Conservation (phyloP, 1,284 basidiomycete genomes). For the Rhizoctonia solani region DNA sequence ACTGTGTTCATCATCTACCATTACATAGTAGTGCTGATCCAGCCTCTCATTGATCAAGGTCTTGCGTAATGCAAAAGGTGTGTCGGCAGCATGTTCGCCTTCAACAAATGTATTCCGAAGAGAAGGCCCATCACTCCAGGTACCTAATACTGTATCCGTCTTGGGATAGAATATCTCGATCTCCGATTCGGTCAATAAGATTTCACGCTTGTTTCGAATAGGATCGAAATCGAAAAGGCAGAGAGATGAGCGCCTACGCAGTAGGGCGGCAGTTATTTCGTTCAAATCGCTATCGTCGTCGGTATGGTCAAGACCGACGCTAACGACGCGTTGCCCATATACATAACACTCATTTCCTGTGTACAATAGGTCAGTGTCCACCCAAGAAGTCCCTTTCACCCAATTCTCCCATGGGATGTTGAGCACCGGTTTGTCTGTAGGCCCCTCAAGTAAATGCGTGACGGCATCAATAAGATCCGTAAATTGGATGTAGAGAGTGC, state of each 20-base stretch:
- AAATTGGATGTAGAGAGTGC: not conserved
- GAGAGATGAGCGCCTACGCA: not conserved
- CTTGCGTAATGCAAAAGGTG: not conserved
- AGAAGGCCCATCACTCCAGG: not conserved
- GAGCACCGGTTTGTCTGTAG: not conserved
- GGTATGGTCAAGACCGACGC: not conserved
- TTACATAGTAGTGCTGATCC: not conserved
- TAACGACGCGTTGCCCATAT: constrained; percentile 26
- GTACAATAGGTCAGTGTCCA: not conserved
- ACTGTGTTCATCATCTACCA: constrained; percentile 27
- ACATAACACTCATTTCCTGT: constrained; percentile 25
- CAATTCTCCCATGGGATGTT: constrained; percentile 14
- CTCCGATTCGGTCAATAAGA: not conserved
- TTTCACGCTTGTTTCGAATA: not conserved
- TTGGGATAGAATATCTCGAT: not conserved
- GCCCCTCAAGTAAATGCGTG: not conserved
- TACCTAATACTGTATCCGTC: not conserved
- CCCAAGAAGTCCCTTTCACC: constrained; percentile 1
- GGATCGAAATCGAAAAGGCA: constrained; percentile 22
- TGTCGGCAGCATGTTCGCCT: not conserved
- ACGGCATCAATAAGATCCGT: not conserved
- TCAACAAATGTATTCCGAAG: constrained; percentile 2
- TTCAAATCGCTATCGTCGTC: not conserved
- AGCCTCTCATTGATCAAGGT: not conserved
- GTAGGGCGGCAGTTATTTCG: not conserved